Conservation (phyloP, 441 rosid genomes). For the Flueggea neowawraea region DNA sequence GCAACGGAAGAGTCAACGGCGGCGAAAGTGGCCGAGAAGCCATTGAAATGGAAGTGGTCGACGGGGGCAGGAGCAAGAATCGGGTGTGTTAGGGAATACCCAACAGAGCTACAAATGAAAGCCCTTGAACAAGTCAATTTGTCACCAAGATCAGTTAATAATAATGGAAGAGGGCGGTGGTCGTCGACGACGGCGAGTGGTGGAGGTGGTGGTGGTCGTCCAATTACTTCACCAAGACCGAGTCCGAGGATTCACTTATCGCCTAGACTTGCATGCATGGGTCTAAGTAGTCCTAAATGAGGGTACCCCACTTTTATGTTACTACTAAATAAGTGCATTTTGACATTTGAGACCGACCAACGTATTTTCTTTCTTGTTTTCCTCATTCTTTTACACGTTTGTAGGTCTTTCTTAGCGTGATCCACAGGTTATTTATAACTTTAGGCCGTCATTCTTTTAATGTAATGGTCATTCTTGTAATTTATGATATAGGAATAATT, state of each 20-base stretch:
- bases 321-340: no score
- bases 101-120: constrained; percentile 21
- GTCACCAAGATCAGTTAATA: constrained; percentile 16
- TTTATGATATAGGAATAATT: no score
- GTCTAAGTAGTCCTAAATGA: constrained; percentile 26
- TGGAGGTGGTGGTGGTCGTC: constrained; percentile 19
- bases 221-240: constrained; percentile 36
- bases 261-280: constrained; percentile 27
- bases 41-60: constrained; percentile 61
- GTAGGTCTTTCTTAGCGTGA: no score
- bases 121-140: constrained; percentile 39
- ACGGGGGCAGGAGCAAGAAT: constrained; percentile 35
- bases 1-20: constrained; percentile 27
- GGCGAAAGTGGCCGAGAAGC: constrained; percentile 46
- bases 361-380: no score
- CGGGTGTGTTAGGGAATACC: constrained; percentile 36
- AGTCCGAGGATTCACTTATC: constrained; percentile 26
- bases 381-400: no score
- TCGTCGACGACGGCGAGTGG: neutral
- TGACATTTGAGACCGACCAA: no score
- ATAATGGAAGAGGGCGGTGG: no score
- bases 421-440: no score
- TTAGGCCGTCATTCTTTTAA: no score
- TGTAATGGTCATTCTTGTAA: no score
- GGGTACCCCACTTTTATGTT: no score